Percentiles rank a stretch among this genome's conserved stretches.
Conservation (phyloP, 73 alveolate species). For the Paramecium bursaria region DNA sequence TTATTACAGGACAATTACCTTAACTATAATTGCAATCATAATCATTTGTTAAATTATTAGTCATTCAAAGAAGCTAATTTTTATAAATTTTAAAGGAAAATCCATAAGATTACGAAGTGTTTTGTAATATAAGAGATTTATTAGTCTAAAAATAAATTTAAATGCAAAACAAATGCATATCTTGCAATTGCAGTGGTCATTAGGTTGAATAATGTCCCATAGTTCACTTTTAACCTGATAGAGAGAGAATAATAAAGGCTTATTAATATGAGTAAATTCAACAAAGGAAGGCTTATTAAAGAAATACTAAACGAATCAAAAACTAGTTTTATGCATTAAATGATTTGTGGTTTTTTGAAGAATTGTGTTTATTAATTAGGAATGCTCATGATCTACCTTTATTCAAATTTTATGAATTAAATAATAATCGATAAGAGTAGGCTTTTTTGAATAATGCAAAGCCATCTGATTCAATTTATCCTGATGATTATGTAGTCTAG, state of each 20-base stretch:
- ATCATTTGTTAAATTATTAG: constrained; percentile 29
- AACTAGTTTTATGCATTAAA: constrained; percentile 25
- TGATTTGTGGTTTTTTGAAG: constrained; percentile 30
- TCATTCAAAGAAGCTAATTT: constrained; percentile 16
- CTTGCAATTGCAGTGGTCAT: constrained; percentile 53
- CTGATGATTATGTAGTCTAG: no score
- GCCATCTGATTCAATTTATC: no score
- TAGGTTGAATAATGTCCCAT: constrained; percentile 38
- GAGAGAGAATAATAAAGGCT: constrained; percentile 22
- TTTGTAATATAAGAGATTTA: constrained; percentile 22
- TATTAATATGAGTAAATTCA: neutral
- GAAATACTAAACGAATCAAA: constrained; percentile 5
- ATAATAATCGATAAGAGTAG: no score
- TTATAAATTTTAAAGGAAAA: neutral
- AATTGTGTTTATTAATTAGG: neutral
- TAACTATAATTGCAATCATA: neutral
- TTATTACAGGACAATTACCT: constrained; percentile 23
- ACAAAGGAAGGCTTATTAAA: neutral
- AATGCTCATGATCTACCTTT: constrained; percentile 4
- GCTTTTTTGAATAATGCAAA: no score
- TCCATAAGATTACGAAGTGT: constrained; percentile 45
- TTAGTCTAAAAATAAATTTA: neutral
- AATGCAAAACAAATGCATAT: constrained; percentile 16
- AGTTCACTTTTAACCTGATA: constrained; percentile 5
- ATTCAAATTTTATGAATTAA: neutral